Base-by-base conservation (phyloP, 176 grass and related monocot species). In the Ananas comosus region DNA sequence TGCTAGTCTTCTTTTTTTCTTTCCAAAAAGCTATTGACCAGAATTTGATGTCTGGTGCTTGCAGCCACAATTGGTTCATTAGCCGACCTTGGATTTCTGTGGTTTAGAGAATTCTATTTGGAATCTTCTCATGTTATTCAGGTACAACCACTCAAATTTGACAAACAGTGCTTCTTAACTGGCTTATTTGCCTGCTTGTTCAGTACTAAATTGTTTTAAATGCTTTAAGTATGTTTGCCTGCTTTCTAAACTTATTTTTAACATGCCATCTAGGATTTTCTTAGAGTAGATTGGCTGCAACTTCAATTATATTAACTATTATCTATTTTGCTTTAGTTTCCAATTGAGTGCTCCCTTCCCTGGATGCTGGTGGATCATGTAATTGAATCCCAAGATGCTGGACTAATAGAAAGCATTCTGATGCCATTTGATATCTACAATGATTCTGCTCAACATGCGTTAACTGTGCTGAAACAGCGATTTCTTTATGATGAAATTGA, bases 401-500 rank as follows among this genome's bases (percentile, higher is more conserved):
- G 93, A 83, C 86, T 96, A 90, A 72, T 96, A 52, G 89, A 92
- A 85, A 96, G 93, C 47, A 87, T 96, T 96, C 83, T 92, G 73
- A 92, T 96, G 81, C 89, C 93, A 17, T 87, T 96, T 85, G 93
- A 96, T 85, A 88, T 96, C 56, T 96, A 96, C 72, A 96, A 96
- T 74, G 93, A 96, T 80, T 96, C 93, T 79, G 88, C 93, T 78
- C 93, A 96, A 76, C 88, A 96, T 80, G 93, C 89, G 72, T 71
- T 96, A 68, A 87, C 80, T 74, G 88, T 79, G 74, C 87, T 96
- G 64, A 96, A 92, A 70, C 93, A 96, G 53, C 87, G 93, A 76
- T 96, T 96, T 79, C 93, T 96, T 71, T 96, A 96, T 79, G 93
- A 96, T 70, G 93, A 96, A 92, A 92, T 96, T 85, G 93, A 96